Evolutionary conservation across 805 yeast genomes (phyloP).

Genomic region (Spathaspora boniae): DNA sequence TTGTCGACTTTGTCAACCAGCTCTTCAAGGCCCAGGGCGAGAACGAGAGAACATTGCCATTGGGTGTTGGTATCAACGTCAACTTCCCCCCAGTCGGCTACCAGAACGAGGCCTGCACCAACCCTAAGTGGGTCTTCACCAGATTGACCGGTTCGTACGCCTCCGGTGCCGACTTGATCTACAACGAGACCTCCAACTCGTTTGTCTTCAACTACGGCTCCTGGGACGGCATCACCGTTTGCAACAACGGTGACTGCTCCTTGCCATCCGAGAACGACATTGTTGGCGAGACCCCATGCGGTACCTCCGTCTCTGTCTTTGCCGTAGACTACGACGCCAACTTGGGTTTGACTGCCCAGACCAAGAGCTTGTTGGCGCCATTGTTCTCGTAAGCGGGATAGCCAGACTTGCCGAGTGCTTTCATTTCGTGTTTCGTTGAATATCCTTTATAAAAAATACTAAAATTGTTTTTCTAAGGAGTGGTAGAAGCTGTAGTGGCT

Average conservation of each 20-base stretch:
- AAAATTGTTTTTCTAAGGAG: too few relatives aligned
- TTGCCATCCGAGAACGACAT: constrained; percentile 42
- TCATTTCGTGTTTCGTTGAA: too few relatives aligned
- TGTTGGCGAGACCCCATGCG: constrained; percentile 32
- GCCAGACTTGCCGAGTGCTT: too few relatives aligned
- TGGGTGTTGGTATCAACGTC: constrained; percentile 45
- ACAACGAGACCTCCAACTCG: constrained; percentile 39
- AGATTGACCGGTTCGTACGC: constrained; percentile 45
- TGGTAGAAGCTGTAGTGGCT: too few relatives aligned
- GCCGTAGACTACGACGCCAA: constrained; percentile 46
- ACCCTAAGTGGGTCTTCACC: constrained; percentile 41
- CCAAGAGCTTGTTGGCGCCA: constrained; percentile 14
- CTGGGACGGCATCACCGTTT: constrained; percentile 19
- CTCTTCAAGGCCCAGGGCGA: constrained; percentile 37
- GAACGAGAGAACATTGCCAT: constrained; percentile 36
- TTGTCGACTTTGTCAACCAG: constrained; percentile 36
- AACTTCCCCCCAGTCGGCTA: constrained; percentile 46
- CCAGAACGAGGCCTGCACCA: constrained; percentile 37
- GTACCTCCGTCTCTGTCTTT: constrained; percentile 44
- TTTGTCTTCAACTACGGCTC: constrained; percentile 14
- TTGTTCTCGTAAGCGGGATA: constrained; percentile 1
- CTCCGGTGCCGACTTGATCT: constrained; percentile 26
- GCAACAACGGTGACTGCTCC: constrained; percentile 40
- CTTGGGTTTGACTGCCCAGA: constrained; percentile 14
- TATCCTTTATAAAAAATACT: too few relatives aligned